Evolutionary conservation across 805 yeast species (phyloP), one percentile per base, ranked within the genome.

Genomic region (Pichia pseudocactophila): DNA sequence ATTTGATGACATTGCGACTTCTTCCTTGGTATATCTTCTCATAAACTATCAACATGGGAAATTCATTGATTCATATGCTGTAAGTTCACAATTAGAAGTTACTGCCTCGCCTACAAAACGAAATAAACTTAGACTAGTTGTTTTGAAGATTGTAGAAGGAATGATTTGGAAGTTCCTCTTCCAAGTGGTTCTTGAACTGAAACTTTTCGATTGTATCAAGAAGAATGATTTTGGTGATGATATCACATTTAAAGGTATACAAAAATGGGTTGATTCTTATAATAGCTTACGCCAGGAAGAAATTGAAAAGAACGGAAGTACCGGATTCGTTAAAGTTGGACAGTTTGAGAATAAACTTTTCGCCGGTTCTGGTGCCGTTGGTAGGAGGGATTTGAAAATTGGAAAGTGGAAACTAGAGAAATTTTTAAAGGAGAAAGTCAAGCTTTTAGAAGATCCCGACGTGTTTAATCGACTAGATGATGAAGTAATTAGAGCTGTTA

Each of bases 381-480:
- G 58, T 10, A 66, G 71, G 51, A 70, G 97, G 51, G 78, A 80
- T 18, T 80, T 76, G 38, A 89, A 87, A 57, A 86, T 88, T 44
- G 80, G 73, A 15, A 74, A 74, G 50, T 82, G 68, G 59, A 80
- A 75, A 54, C 56, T 66, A 13, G 87, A 80, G 47, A 80, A 75
- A 56, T 70, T 69, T 32, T 61, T 84, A 40, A 66, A 62, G 7
- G 54, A 48, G 2, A 69, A 71, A 47, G 52, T 87, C 4, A 51
- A 58, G 10, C 42, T 62, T 2, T 54, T 83, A 25, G 59, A 59
- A 28, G 55, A 62, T 27, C 26, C 55, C 4, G 65, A 61, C 20
- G 53, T 56, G n/a, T 55, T 58, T 19, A 60, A 64, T 8, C 63
- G 51, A 35, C 43, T 70, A 30, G 88, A 80, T 50, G 96, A 87